These are phyloP conservation scores for Meyerozyma carpophila DNA, from an alignment of 1,139 yeast species.

Conservation along the genomic window DNA sequence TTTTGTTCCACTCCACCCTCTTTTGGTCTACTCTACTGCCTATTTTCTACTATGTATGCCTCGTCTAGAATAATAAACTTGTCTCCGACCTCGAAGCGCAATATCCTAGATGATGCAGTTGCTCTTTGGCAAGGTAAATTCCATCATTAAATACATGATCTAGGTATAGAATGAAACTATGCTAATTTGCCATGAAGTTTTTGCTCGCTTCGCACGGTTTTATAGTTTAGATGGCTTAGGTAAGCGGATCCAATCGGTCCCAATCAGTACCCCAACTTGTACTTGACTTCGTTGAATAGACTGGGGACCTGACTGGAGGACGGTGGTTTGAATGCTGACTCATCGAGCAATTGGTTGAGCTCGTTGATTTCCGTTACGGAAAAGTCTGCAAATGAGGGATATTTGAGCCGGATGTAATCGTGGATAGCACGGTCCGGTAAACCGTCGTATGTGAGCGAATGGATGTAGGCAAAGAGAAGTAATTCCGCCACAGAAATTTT, in stretches of 20 bases:
- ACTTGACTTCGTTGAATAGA: constrained; percentile 30
- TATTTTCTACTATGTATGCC: background rate
- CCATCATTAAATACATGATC: constrained; percentile 41
- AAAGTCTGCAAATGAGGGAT: constrained; percentile 18
- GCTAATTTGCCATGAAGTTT: constrained; percentile 35
- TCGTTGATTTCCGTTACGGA: constrained; percentile 6
- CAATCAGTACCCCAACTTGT: constrained; percentile 12
- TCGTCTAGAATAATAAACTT: background rate
- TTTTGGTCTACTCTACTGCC: background rate
- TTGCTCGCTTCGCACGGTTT: constrained; percentile 2
- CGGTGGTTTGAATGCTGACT: constrained; percentile 17
- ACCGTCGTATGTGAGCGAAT: constrained; percentile 24
- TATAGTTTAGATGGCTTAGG: constrained; percentile 1
- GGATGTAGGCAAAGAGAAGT: constrained; percentile 36
- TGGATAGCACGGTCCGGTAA: constrained; percentile 43
- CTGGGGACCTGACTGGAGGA: constrained; percentile 28
- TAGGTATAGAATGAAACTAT: constrained; percentile 41
- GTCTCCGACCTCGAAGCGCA: background rate
- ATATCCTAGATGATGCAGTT: background rate
- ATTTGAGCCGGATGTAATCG: constrained; percentile 23
- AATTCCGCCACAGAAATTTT: constrained; percentile 13
- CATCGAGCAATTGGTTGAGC: constrained; percentile 6
- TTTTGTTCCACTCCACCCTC: background rate
- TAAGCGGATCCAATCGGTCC: constrained; percentile 5
- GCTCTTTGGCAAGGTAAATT: constrained; percentile 37